Percentiles rank a stretch among this genome's conserved stretches.
phyloP scores from a whole-genome alignment of 208 protist genomes.

The Acanthamoeba lenticulata region DNA sequence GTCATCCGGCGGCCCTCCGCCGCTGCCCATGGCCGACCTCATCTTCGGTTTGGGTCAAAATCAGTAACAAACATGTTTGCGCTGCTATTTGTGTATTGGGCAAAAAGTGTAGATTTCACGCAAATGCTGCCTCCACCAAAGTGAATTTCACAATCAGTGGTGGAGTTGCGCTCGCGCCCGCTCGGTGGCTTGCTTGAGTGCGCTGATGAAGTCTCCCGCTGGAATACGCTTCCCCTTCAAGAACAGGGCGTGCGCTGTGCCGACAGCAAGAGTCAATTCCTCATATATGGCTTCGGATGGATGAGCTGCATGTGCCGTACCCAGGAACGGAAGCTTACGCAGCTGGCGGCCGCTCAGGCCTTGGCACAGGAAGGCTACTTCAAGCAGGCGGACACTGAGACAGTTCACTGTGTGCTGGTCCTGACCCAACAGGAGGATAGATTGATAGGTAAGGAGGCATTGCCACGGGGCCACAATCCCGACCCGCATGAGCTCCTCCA shows the following conservation, averaged over 20 bases:
- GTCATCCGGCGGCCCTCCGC: too few relatives aligned
- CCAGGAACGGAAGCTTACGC: conserved; percentile 12
- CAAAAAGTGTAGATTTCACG: not conserved
- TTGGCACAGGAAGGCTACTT: not conserved
- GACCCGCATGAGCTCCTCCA: conserved; percentile 44
- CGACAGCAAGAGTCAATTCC: not conserved
- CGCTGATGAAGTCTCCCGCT: not conserved
- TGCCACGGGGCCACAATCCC: conserved; percentile 15
- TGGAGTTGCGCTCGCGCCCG: not conserved
- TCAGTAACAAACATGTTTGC: too few relatives aligned
- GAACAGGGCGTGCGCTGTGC: not conserved
- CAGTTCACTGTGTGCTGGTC: not conserved
- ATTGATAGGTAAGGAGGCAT: not conserved
- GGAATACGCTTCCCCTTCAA: not conserved
- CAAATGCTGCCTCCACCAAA: not conserved
- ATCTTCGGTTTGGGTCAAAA: too few relatives aligned
- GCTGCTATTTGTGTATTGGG: too few relatives aligned
- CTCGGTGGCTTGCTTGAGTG: not conserved
- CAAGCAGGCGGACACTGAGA: conserved; percentile 4
- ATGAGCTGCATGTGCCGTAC: not conserved
- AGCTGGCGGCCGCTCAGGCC: not conserved
- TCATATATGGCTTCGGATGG: not conserved
- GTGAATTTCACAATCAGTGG: not conserved
- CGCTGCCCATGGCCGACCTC: too few relatives aligned
- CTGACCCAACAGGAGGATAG: not conserved